phyloP scores from a whole-genome alignment of 2,329 filamentous ascomycete species.

The Chaetomiaceae sp. region DNA sequence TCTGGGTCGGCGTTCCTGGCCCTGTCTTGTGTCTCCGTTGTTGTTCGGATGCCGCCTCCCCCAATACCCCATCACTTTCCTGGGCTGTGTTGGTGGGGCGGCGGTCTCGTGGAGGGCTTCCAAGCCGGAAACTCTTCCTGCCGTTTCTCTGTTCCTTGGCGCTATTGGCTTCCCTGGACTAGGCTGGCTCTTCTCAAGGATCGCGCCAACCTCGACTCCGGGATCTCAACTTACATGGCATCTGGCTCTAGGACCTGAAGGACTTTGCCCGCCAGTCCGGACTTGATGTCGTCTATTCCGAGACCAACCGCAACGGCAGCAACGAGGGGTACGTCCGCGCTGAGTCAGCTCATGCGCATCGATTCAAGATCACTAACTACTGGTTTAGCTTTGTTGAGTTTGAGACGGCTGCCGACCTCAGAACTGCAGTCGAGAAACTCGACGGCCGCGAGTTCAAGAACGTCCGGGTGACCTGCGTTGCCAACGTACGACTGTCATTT shows the following conservation, averaged over 20 bases:
- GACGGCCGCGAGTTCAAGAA: slow-evolving; percentile 93
- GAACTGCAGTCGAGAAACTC: slow-evolving; percentile 89
- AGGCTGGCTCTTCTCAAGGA: slow-evolving; percentile 34
- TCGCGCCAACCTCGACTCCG: slow-evolving; percentile 37
- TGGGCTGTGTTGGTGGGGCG: slow-evolving; percentile 19
- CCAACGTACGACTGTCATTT: slow-evolving; percentile 64
- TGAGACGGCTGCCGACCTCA: slow-evolving; percentile 85
- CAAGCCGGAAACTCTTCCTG: slow-evolving; percentile 13
- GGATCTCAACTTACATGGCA: slow-evolving; percentile 74
- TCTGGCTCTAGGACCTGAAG: slow-evolving; percentile 93
- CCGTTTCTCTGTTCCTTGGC: slow-evolving; percentile 12
- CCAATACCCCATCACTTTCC: slow-evolving; percentile 9
- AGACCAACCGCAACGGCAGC: slow-evolving; percentile 87
- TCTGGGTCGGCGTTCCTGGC: slow-evolving; percentile 11
- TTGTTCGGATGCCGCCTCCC: slow-evolving; percentile 3
- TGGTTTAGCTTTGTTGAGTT: slow-evolving; percentile 86
- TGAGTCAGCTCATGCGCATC: background rate
- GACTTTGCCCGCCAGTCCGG: slow-evolving; percentile 97
- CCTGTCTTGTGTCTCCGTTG: slow-evolving; percentile 8
- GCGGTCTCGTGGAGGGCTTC: slow-evolving; percentile 11
- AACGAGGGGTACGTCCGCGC: slow-evolving; percentile 74
- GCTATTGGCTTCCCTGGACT: slow-evolving; percentile 36
- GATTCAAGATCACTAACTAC: slow-evolving; percentile 10
- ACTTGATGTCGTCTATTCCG: slow-evolving; percentile 96
- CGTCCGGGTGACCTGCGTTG: slow-evolving; percentile 74